A percentile compares a stretch with the other conserved stretches of the same genome.
These are phyloP conservation scores for Dissophora ornata DNA, from an alignment of 192 early-diverging fungal species.

Conservation along the genomic window DNA sequence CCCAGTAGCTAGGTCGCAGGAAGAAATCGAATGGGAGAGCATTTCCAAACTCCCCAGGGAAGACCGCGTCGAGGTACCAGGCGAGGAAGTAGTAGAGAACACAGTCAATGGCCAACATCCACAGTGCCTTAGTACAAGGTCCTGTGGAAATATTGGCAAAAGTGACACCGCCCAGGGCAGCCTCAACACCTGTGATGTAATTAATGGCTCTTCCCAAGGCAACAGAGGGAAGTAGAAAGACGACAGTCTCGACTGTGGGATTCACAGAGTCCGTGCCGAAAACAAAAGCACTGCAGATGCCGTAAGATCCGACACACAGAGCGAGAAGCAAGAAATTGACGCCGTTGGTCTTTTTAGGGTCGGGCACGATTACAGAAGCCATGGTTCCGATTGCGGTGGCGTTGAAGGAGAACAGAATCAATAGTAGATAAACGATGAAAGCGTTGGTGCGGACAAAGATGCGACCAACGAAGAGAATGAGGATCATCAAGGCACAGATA, in stretches of 20 bases:
- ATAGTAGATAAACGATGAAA: conserved; percentile 42
- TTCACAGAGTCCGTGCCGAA: conserved; percentile 17
- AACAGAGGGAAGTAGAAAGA: conserved; percentile 44
- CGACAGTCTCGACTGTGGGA: conserved; percentile 34
- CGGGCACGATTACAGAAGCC: conserved; percentile 30
- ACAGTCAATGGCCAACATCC: conserved; percentile 49
- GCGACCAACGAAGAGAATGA: conserved; percentile 47
- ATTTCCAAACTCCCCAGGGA: conserved; percentile 54
- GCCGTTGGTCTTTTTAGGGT: conserved; percentile 51
- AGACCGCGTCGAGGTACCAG: conserved; percentile 59
- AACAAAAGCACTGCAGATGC: conserved; percentile 28
- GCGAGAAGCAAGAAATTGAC: conserved; percentile 28
- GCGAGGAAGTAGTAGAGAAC: conserved; percentile 55
- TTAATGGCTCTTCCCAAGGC: conserved; percentile 52
- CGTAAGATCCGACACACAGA: conserved; percentile 28
- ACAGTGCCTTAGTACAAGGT: conserved; percentile 32
- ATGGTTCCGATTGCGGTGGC: conserved; percentile 44
- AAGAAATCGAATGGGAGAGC: conserved; percentile 55
- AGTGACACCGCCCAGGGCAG: conserved; percentile 43
- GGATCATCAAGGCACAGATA: conserved; percentile 38
- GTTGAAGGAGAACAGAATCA: conserved; percentile 53
- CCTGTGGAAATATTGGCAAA: conserved; percentile 34
- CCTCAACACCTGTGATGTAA: conserved; percentile 46
- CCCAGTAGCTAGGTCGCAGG: conserved; percentile 56
- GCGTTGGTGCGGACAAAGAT: conserved; percentile 41